A percentile compares a stretch with the other conserved stretches of the same genome.
phyloP scores from a whole-genome alignment of 495 filamentous ascomycete species.

The Platismatia glauca region DNA sequence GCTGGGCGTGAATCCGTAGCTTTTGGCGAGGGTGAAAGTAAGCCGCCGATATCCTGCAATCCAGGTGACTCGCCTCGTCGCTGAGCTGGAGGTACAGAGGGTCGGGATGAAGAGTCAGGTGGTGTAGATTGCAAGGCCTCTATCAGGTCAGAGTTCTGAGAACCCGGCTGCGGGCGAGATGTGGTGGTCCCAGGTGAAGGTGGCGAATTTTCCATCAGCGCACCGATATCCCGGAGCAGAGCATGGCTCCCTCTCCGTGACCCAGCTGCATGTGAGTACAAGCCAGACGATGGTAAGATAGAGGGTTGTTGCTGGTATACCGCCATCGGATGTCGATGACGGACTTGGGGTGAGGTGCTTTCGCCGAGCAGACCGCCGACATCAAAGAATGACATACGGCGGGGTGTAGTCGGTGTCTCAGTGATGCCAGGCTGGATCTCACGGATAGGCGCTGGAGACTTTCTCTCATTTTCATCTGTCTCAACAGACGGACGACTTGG shows the following conservation, averaged over 20 bases:
- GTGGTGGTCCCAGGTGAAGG: conserved; percentile 23
- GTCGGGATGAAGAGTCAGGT: conserved; percentile 21
- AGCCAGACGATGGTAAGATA: conserved; percentile 9
- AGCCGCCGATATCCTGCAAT: conserved; percentile 49
- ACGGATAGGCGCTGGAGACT: neutral
- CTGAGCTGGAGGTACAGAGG: conserved; percentile 21
- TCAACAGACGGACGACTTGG: conserved; percentile 27
- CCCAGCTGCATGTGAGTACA: neutral
- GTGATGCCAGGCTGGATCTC: conserved; percentile 9
- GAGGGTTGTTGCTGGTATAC: conserved; percentile 9
- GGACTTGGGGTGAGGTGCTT: neutral
- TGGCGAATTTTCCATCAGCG: conserved; percentile 30
- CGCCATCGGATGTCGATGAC: conserved; percentile 16
- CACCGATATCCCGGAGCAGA: conserved; percentile 51
- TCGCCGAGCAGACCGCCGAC: conserved; percentile 53
- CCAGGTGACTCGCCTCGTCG: conserved; percentile 27
- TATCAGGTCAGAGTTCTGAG: conserved; percentile 28
- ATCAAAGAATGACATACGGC: conserved; percentile 59
- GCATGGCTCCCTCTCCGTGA: conserved; percentile 38
- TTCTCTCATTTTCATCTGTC: conserved; percentile 21
- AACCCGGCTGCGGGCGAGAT: conserved; percentile 7
- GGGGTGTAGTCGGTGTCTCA: conserved; percentile 32
- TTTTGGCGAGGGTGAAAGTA: conserved; percentile 31
- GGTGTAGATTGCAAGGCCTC: conserved; percentile 30
- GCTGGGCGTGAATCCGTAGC: conserved; percentile 12